Conservation (phyloP, 352 stramenopile genomes). For the Globisporangium spinosum region DNA sequence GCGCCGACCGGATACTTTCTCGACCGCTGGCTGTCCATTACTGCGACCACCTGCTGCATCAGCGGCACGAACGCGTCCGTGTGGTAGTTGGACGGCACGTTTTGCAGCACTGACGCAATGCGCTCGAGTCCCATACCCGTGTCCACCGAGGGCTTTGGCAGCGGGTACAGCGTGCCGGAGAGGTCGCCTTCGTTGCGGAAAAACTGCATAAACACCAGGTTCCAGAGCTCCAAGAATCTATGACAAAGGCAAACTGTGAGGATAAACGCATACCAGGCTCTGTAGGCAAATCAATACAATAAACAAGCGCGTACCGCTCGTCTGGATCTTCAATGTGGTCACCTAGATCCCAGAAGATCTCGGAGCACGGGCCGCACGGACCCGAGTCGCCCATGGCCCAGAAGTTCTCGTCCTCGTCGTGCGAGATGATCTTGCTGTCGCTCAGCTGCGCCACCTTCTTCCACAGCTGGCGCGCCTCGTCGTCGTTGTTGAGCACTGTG, state of each 20-base stretch:
- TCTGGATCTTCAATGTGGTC: constrained; percentile 79
- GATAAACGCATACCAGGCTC: constrained; percentile 30
- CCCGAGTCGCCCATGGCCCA: constrained; percentile 95
- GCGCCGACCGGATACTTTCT: background rate
- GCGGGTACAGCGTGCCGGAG: constrained; percentile 54
- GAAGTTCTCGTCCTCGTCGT: constrained; percentile 94
- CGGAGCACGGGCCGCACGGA: constrained; percentile 91
- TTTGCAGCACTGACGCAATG: constrained; percentile 93
- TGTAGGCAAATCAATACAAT: constrained; percentile 23
- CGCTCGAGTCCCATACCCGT: constrained; percentile 97
- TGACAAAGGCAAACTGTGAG: constrained; percentile 36
- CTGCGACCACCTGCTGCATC: constrained; percentile 41
- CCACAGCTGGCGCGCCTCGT: constrained; percentile 59
- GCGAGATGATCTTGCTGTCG: constrained; percentile 44
- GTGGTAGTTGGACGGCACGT: constrained; percentile 95
- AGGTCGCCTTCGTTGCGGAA: constrained; percentile 82
- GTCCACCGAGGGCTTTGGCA: constrained; percentile 93
- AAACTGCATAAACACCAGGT: constrained; percentile 98
- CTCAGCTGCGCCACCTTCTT: constrained; percentile 45
- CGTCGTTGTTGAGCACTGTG: constrained; percentile 62
- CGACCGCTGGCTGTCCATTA: constrained; percentile 39
- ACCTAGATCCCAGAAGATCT: constrained; percentile 94
- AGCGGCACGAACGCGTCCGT: constrained; percentile 95
- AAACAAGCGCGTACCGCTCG: constrained; percentile 28
- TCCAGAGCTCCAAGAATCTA: constrained; percentile 94